These are phyloP conservation scores for Cystobasidium tubakii DNA, from an alignment of 768 basidiomycete genomes.

Conservation along the genomic window DNA sequence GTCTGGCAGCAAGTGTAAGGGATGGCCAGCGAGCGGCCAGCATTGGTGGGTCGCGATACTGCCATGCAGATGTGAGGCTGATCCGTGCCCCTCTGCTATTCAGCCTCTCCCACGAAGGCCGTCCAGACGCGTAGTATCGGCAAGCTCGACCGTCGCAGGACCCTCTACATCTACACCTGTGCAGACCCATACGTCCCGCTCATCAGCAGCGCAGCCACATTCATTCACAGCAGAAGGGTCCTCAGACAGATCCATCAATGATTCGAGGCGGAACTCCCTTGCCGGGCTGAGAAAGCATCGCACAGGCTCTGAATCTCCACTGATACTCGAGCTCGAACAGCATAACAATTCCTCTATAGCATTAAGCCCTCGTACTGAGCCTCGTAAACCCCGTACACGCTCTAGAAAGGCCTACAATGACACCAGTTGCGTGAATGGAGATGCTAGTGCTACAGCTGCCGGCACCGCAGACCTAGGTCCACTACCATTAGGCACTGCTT, in stretches of 20 bases:
- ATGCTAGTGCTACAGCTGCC: neutral
- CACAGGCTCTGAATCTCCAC: neutral
- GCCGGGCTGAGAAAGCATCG: neutral
- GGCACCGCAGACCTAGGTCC: neutral
- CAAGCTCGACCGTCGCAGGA: slow-evolving; percentile 8
- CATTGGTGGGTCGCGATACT: neutral
- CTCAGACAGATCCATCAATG: slow-evolving; percentile 1
- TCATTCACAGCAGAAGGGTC: neutral
- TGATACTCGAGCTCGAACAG: slow-evolving; percentile 31
- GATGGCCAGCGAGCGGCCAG: slow-evolving; percentile 16
- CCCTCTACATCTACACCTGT: slow-evolving; percentile 29
- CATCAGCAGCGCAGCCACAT: neutral
- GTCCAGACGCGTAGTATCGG: slow-evolving; percentile 15
- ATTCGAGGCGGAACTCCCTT: neutral
- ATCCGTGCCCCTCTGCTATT: neutral
- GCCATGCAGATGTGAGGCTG: neutral
- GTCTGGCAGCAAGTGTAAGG: neutral
- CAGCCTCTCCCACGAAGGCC: slow-evolving; percentile 18
- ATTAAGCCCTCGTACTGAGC: slow-evolving; percentile 12
- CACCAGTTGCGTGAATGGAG: neutral
- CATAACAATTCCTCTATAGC: slow-evolving; percentile 29
- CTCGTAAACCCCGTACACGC: neutral
- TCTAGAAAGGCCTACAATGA: slow-evolving; percentile 1
- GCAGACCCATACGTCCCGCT: neutral
- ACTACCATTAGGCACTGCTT: neutral